These are phyloP conservation scores for Pseudocohnilembus persalinus DNA, from an alignment of 169 alveolate genomes.

Conservation along the genomic window DNA sequence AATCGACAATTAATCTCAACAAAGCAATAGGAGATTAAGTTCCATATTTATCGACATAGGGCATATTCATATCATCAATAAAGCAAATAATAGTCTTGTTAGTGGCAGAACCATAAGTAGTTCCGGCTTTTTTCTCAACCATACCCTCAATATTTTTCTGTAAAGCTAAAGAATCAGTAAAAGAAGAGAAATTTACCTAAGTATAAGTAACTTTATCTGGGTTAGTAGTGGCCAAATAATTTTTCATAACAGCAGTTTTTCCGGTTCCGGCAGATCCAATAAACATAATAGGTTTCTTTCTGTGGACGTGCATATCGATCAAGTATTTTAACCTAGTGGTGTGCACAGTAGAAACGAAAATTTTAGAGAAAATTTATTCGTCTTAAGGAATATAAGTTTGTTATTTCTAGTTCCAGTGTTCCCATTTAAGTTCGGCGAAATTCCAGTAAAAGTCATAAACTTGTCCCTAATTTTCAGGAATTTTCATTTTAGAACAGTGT, in stretches of 20 bases:
- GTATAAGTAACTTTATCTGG: conserved; percentile 81
- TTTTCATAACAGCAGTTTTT: conserved; percentile 92
- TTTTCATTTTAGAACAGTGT: conserved; percentile 82
- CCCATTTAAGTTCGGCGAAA: conserved; percentile 73
- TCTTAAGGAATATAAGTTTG: conserved; percentile 61
- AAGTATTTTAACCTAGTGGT: conserved; percentile 83
- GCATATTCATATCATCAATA: conserved; percentile 95
- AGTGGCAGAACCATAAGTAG: conserved; percentile 94
- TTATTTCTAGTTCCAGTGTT: conserved; percentile 63
- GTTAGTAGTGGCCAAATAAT: conserved; percentile 83
- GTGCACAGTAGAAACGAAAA: conserved; percentile 79
- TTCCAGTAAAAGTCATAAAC: conserved; percentile 91
- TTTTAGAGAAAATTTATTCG: conserved; percentile 72
- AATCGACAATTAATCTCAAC: conserved; percentile 89
- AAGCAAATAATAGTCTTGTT: conserved; percentile 90
- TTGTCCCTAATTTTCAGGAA: conserved; percentile 94
- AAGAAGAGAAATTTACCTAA: conserved; percentile 89
- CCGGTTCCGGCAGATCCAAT: conserved; percentile 93
- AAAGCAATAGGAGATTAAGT: conserved; percentile 92
- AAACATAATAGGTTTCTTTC: conserved; percentile 87
- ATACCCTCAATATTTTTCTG: conserved; percentile 88
- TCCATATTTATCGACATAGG: conserved; percentile 93
- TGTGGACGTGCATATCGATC: conserved; percentile 80
- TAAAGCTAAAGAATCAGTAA: conserved; percentile 89
- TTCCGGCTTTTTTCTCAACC: conserved; percentile 91